Percentiles rank a stretch among this genome's conserved stretches.
phyloP scores from a whole-genome alignment of 202 grass and related monocot genomes.

The Carex arenaria region DNA sequence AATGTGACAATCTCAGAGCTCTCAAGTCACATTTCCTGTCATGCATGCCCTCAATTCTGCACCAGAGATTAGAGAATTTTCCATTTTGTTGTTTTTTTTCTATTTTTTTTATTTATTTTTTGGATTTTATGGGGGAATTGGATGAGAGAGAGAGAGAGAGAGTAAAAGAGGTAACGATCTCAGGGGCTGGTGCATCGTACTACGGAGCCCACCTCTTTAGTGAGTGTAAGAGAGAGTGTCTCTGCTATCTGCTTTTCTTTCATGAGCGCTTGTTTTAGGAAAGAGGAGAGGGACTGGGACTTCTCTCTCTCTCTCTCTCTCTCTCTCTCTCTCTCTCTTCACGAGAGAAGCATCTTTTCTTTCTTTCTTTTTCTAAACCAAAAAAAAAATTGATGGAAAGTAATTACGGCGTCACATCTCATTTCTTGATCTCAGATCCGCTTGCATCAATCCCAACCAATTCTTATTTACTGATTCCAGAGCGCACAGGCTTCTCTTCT shows the following conservation, averaged over 20 bases:
- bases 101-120: neutral
- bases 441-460: conserved; percentile 65
- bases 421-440: conserved; percentile 29
- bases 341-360: conserved; percentile 30
- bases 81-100: neutral
- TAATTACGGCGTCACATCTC: conserved; percentile 29
- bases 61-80: neutral
- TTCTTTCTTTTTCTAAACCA: conserved; percentile 15
- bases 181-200: conserved; percentile 33
- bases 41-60: neutral
- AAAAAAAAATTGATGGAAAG: conserved; percentile 2
- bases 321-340: conserved; percentile 57
- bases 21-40: neutral
- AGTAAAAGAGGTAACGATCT: conserved; percentile 21
- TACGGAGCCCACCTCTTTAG: conserved; percentile 31
- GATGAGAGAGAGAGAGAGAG: conserved; percentile 16
- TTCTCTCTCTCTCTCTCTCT: conserved; percentile 62
- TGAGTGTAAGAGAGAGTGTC: conserved; percentile 18
- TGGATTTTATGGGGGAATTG: conserved; percentile 23
- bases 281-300: conserved; percentile 29
- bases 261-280: conserved; percentile 40
- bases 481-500: neutral
- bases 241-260: conserved; percentile 35
- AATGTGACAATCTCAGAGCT: neutral
- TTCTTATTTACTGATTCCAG: conserved; percentile 27